Evolutionary conservation across 2,329 filamentous ascomycete genomes (phyloP).

Genomic region (Epichloe uncinata): DNA sequence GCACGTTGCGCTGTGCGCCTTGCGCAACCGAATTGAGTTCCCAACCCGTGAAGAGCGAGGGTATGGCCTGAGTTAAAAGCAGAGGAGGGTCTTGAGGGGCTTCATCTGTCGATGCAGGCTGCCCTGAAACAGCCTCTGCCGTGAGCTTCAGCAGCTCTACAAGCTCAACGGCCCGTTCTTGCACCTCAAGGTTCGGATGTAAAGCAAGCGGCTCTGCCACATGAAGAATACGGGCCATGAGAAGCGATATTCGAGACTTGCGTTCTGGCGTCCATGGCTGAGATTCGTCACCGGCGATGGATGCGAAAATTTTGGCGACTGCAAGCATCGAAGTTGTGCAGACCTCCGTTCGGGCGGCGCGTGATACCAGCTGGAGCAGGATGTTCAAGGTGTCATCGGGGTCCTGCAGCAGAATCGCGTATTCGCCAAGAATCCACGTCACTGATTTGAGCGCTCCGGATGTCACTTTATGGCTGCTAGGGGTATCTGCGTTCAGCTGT

Average conservation of each 20-base stretch:
- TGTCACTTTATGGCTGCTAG: constrained; percentile 41
- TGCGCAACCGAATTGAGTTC: constrained; percentile 84
- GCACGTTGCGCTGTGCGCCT: constrained; percentile 76
- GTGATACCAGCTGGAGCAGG: constrained; percentile 53
- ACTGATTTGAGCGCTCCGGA: constrained; percentile 60
- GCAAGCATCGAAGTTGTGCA: constrained; percentile 76
- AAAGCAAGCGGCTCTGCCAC: constrained; percentile 65
- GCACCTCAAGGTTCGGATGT: constrained; percentile 84
- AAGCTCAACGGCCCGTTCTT: constrained; percentile 88
- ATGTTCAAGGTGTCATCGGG: constrained; percentile 61
- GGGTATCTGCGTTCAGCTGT: constrained; percentile 38
- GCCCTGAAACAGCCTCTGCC: constrained; percentile 62
- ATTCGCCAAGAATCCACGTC: constrained; percentile 84
- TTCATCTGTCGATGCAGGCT: constrained; percentile 42
- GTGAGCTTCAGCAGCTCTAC: constrained; percentile 79
- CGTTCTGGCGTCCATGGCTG: constrained; percentile 58
- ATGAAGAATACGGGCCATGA: constrained; percentile 71
- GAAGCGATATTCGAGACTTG: constrained; percentile 60
- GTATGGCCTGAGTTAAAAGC: constrained; percentile 80
- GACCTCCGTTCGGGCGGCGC: constrained; percentile 46
- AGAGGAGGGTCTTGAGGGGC: constrained; percentile 57
- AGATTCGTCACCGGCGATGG: constrained; percentile 51
- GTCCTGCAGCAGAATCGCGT: constrained; percentile 54
- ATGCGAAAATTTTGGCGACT: constrained; percentile 70
- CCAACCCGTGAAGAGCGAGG: constrained; percentile 71